phyloP scores from a whole-genome alignment of 1,139 yeast genomes.

The Yamadazyma friedrichii region DNA sequence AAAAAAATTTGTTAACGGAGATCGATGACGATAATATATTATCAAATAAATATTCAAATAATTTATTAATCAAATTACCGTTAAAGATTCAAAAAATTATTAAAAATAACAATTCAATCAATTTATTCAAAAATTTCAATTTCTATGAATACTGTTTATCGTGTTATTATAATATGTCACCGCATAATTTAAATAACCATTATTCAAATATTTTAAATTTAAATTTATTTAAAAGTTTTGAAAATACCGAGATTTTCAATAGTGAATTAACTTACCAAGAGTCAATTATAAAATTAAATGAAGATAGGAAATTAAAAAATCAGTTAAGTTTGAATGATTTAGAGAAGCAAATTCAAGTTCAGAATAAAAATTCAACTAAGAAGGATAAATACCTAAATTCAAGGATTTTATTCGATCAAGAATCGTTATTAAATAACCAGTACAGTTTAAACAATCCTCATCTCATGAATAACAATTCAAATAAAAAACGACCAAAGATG shows the following conservation, averaged over 20 bases:
- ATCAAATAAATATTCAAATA: constrained; percentile 21
- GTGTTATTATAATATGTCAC: constrained; percentile 40
- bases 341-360: constrained; percentile 10
- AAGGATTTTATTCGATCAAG: constrained; percentile 2
- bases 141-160: constrained; percentile 42
- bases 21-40: constrained; percentile 26
- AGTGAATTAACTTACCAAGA: constrained; percentile 31
- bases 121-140: constrained; percentile 34
- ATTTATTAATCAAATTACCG: constrained; percentile 32
- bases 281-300: constrained; percentile 29
- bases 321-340: constrained; percentile 35
- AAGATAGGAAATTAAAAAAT: constrained; percentile 31
- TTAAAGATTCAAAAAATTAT: constrained; percentile 35
- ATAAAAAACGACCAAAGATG: constrained; percentile 9
- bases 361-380: neutral
- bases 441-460: neutral
- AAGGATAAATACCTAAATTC: neutral
- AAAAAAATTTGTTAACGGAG: constrained; percentile 28
- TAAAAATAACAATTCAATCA: constrained; percentile 30
- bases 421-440: constrained; percentile 3
- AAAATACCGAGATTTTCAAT: constrained; percentile 31
- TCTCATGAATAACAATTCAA: neutral
- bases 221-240: constrained; percentile 42
- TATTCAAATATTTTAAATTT: constrained; percentile 35
- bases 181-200: constrained; percentile 36